A percentile compares a stretch with the other conserved stretches of the same genome.
These are phyloP conservation scores for Fallopia convolvulus DNA, from an alignment of 148 eudicot genomes.

Conservation along the genomic window DNA sequence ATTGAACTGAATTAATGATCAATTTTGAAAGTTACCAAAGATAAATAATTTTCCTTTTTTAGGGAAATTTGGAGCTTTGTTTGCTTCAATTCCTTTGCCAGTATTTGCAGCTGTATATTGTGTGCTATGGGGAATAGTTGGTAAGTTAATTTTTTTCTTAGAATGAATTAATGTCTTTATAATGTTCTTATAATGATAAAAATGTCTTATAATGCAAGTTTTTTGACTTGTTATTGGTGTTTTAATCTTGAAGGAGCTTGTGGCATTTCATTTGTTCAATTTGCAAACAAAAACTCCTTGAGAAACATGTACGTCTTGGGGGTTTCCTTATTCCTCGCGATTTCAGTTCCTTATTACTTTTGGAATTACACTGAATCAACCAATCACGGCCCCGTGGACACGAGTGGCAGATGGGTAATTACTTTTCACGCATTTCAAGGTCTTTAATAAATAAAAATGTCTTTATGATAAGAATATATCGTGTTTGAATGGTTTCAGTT, in stretches of 20 bases:
- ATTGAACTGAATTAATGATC: background rate
- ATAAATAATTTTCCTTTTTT: conserved; percentile 4
- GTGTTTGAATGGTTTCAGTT: conserved; percentile 43
- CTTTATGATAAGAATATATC: too few species aligned
- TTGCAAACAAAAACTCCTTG: conserved; percentile 70
- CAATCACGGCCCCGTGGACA: conserved; percentile 68
- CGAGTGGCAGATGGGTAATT: conserved; percentile 80
- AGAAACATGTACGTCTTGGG: conserved; percentile 88
- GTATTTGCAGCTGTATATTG: conserved; percentile 92
- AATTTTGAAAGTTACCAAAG: background rate
- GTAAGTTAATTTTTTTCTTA: conserved; percentile 31
- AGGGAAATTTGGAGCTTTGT: conserved; percentile 98
- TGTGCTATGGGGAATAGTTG: conserved; percentile 77
- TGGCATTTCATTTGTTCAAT: conserved; percentile 80
- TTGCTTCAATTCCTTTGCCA: conserved; percentile 87
- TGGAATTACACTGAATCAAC: conserved; percentile 35
- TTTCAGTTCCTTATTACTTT: conserved; percentile 87
- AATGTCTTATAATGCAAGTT: background rate
- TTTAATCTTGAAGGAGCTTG: conserved; percentile 49
- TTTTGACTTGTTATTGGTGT: background rate
- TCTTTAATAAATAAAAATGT: too few species aligned
- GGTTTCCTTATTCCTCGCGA: conserved; percentile 73
- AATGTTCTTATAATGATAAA: too few species aligned
- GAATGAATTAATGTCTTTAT: too few species aligned
- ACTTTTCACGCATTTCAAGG: background rate